These are phyloP conservation scores for Sanchytrium tribonematis DNA, from an alignment of 371 early-diverging fungal species.

Conservation along the genomic window DNA sequence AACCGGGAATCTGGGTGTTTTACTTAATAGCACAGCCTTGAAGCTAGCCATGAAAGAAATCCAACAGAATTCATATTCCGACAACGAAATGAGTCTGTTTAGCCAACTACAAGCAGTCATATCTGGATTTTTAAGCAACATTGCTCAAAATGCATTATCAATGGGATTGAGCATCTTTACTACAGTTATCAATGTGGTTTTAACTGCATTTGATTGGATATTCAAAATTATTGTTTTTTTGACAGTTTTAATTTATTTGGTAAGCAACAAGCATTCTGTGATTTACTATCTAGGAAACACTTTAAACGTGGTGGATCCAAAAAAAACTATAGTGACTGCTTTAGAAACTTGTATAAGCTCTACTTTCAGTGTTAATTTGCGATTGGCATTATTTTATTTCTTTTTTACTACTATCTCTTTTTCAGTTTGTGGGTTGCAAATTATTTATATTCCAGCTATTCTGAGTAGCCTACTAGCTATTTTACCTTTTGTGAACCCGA, in stretches of 20 bases:
- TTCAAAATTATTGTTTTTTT: neutral
- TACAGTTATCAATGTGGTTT: neutral
- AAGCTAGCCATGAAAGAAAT: neutral
- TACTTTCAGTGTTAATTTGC: neutral
- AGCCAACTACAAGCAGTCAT: neutral
- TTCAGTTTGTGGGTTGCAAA: neutral
- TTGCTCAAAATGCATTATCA: neutral
- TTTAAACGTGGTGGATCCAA: neutral
- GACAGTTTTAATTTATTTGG: neutral
- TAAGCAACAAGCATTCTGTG: neutral
- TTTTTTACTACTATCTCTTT: neutral
- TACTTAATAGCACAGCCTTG: neutral
- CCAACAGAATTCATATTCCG: neutral
- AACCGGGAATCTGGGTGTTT: neutral
- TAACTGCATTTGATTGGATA: neutral
- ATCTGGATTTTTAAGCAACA: neutral
- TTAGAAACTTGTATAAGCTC: neutral
- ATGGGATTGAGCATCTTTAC: neutral
- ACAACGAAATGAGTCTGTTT: neutral
- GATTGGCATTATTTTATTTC: neutral
- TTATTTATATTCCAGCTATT: neutral
- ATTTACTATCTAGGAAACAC: neutral
- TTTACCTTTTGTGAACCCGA: neutral
- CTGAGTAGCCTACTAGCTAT: neutral
- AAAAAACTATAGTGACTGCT: neutral